Conservation (phyloP, 2,329 filamentous ascomycete genomes). For the Fusarium staphyleae region DNA sequence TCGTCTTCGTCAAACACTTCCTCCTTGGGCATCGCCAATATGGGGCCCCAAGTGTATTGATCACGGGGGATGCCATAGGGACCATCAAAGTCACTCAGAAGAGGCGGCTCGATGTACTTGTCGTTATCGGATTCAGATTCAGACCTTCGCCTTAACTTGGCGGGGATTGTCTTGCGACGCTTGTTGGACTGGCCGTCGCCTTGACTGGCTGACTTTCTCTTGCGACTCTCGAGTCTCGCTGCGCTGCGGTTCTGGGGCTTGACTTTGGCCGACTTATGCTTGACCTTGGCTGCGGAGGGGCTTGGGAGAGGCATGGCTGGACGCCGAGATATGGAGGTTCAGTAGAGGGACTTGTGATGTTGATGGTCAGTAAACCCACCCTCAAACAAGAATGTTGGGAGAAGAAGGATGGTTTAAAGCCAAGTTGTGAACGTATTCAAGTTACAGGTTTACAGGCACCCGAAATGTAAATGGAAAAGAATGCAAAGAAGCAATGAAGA, state of each 20-base stretch:
- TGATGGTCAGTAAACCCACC: no score
- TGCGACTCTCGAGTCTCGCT: slow-evolving; percentile 2
- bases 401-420: neutral
- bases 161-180: neutral
- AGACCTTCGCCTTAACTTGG: neutral
- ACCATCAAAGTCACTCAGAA: slow-evolving; percentile 18
- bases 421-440: neutral
- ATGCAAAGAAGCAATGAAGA: no score
- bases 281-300: no score
- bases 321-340: neutral
- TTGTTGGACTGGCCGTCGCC: slow-evolving; percentile 1
- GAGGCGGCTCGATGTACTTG: slow-evolving; percentile 13
- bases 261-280: neutral
- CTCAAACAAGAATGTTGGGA: no score
- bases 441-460: no score
- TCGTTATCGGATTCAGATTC: neutral
- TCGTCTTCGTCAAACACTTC: slow-evolving; percentile 25
- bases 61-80: slow-evolving; percentile 15
- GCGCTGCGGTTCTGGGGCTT: neutral
- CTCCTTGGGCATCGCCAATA: neutral
- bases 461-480: no score
- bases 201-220: neutral
- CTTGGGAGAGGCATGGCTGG: neutral
- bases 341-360: neutral
- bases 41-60: slow-evolving; percentile 24